Conservation (phyloP, 2,329 filamentous ascomycete species). For the Cladophialophora exuberans region DNA sequence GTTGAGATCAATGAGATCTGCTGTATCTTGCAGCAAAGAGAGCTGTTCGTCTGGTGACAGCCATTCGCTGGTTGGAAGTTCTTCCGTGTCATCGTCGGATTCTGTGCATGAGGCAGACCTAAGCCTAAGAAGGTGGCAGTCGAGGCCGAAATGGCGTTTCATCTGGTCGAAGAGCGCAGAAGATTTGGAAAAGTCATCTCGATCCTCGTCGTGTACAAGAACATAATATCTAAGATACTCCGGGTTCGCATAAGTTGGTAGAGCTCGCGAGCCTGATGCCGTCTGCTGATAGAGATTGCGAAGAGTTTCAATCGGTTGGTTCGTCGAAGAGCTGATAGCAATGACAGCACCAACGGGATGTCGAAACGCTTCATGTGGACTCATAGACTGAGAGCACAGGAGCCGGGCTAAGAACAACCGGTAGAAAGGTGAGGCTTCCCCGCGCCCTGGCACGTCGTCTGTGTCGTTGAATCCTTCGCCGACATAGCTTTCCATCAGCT, state of each 20-base stretch:
- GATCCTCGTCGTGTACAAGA: conserved; percentile 93
- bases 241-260: conserved; percentile 85
- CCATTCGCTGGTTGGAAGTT: conserved; percentile 87
- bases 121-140: conserved; percentile 88
- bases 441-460: conserved; percentile 15
- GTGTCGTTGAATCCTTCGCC: conserved; percentile 26
- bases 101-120: conserved; percentile 82
- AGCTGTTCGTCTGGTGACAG: conserved; percentile 85
- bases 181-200: conserved; percentile 87
- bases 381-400: conserved; percentile 75
- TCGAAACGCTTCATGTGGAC: conserved; percentile 87
- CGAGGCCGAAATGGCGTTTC: conserved; percentile 96
- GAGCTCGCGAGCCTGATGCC: conserved; percentile 71
- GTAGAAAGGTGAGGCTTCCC: conserved; percentile 74
- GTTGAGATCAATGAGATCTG: conserved; percentile 55
- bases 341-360: conserved; percentile 95
- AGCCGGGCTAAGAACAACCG: conserved; percentile 81
- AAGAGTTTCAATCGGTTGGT: conserved; percentile 82
- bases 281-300: conserved; percentile 82
- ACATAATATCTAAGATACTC: conserved; percentile 97
- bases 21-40: conserved; percentile 68
- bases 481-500: conserved; percentile 31
- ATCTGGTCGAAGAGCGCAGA: conserved; percentile 94
- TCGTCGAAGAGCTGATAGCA: conserved; percentile 87
- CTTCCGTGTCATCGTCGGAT: conserved; percentile 82